These are phyloP conservation scores for Ziziphus jujuba DNA, from an alignment of 306 rosid genomes.

Conservation along the genomic window DNA sequence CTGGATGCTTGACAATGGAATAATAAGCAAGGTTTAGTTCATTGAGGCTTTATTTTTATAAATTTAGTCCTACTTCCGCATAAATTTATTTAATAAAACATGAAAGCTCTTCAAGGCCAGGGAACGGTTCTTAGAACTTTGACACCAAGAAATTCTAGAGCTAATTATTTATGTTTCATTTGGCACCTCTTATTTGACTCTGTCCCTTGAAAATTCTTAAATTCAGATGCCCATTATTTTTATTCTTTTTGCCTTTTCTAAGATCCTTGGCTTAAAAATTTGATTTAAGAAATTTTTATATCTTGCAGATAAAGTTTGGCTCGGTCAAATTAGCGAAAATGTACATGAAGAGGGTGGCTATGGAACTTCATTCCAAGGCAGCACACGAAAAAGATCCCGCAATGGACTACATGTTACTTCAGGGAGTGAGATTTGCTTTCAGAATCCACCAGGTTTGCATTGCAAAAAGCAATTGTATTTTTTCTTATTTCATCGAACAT, in stretches of 20 bases:
- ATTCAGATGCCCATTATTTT: background rate
- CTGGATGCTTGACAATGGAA: slow-evolving; percentile 96
- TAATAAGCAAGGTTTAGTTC: slow-evolving; percentile 71
- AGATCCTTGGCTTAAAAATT: background rate
- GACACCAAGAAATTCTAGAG: too few species aligned
- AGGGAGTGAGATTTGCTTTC: slow-evolving; percentile 99
- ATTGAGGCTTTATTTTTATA: background rate
- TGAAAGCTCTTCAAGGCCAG: background rate
- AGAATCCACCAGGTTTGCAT: slow-evolving; percentile 88
- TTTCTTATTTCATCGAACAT: slow-evolving; percentile 13
- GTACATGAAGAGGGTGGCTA: slow-evolving; percentile 92
- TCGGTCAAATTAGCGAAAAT: slow-evolving; percentile 89
- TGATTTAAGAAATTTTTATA: background rate
- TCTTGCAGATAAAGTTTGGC: slow-evolving; percentile 75
- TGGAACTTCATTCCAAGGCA: slow-evolving; percentile 90
- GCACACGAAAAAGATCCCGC: slow-evolving; percentile 90
- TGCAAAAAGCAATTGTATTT: background rate
- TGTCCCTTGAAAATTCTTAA: background rate
- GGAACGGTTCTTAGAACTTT: too few species aligned
- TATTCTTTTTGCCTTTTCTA: background rate
- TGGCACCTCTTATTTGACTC: background rate
- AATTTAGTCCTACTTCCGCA: background rate
- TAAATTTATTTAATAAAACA: background rate
- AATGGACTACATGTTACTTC: slow-evolving; percentile 97
- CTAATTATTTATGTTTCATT: too few species aligned